phyloP scores from a whole-genome alignment of 257 asterid species.

The Avicennia marina region DNA sequence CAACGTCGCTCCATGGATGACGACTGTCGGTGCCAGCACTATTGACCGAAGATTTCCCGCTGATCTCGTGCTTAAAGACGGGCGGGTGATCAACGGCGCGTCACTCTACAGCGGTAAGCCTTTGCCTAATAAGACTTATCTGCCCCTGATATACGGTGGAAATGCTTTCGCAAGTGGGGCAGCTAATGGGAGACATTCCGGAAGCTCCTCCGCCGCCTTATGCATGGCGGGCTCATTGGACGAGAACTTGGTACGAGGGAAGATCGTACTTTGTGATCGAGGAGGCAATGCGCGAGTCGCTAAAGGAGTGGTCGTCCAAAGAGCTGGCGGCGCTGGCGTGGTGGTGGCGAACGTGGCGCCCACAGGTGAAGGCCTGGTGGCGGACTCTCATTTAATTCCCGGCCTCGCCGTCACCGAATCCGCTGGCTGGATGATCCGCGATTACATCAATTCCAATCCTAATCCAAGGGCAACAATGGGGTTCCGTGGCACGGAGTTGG shows the following conservation, averaged over 20 bases:
- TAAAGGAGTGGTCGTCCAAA: conserved; percentile 55
- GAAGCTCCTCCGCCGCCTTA: conserved; percentile 38
- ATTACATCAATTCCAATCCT: conserved; percentile 40
- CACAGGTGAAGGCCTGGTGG: conserved; percentile 75
- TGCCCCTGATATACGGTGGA: conserved; percentile 57
- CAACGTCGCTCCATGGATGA: conserved; percentile 85
- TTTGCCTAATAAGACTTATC: conserved; percentile 19
- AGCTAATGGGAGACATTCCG: conserved; percentile 22
- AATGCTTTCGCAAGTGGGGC: conserved; percentile 37
- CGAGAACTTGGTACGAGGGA: conserved; percentile 48
- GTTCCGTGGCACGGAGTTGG: conserved; percentile 62
- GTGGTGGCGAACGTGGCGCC: conserved; percentile 74
- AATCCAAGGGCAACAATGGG: conserved; percentile 55
- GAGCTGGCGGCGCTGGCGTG: conserved; percentile 73
- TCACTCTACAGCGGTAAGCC: conserved; percentile 46
- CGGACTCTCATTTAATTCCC: conserved; percentile 74
- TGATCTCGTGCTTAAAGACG: conserved; percentile 52
- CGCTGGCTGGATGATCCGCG: conserved; percentile 26
- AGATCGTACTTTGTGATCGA: conserved; percentile 77
- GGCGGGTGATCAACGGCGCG: conserved; percentile 46
- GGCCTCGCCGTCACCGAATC: conserved; percentile 59
- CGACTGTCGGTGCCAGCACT: conserved; percentile 85
- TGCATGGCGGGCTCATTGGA: conserved; percentile 55
- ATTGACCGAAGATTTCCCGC: conserved; percentile 78
- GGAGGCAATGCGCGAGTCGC: conserved; percentile 69